Conservation (phyloP, 2,329 filamentous ascomycete species). For the Dendrostoma leiphaemia region DNA sequence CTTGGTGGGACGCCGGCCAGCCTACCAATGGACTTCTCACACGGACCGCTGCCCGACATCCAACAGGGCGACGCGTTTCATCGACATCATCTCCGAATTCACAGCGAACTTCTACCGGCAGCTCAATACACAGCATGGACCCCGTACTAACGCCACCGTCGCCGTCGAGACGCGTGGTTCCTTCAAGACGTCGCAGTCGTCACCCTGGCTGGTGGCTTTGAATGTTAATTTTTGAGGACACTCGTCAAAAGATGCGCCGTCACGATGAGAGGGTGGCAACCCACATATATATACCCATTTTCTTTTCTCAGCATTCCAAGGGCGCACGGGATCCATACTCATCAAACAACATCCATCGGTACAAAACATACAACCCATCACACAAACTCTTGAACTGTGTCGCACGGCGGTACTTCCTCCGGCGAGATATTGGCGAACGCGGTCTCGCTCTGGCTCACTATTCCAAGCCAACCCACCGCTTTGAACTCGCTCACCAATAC, state of each 20-base stretch:
- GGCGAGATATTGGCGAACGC: too few species aligned
- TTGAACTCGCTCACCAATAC: too few species aligned
- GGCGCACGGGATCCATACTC: conserved; percentile 16
- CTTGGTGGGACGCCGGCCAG: conserved; percentile 1
- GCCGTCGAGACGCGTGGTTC: not conserved
- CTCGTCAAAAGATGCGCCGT: too few species aligned
- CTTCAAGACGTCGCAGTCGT: not conserved
- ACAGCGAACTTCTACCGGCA: not conserved
- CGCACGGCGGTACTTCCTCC: too few species aligned
- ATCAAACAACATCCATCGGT: conserved; percentile 11
- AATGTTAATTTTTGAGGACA: too few species aligned
- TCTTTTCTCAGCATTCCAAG: conserved; percentile 11
- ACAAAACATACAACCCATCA: too few species aligned
- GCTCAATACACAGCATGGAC: not conserved
- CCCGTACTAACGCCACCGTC: not conserved
- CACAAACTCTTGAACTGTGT: too few species aligned
- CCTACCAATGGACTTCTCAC: not conserved
- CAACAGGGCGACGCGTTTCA: not conserved
- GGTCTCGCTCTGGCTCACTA: not conserved
- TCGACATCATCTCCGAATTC: not conserved
- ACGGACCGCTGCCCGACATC: not conserved
- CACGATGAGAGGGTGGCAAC: not conserved
- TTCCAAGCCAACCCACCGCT: too few species aligned
- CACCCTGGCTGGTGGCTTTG: conserved; percentile 2
- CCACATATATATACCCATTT: conserved; percentile 14